Conservation (phyloP, 2,329 filamentous ascomycete genomes). For the Meredithiella fracta region DNA sequence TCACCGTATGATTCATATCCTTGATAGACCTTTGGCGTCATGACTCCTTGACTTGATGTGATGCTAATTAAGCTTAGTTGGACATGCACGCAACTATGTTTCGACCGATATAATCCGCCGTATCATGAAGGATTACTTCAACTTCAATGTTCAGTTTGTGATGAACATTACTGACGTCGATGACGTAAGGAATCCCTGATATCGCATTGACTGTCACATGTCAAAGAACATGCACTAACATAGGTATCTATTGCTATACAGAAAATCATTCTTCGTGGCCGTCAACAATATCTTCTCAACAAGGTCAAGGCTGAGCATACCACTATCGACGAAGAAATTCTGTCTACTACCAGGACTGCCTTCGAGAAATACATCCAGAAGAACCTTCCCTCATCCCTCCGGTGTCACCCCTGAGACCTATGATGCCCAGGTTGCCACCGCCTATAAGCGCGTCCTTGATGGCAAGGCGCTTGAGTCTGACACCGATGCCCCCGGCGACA, state of each 20-base stretch:
- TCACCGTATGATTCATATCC: conserved; percentile 28
- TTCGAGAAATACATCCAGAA: conserved; percentile 39
- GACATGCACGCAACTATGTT: conserved; percentile 81
- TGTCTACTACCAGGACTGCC: conserved; percentile 21
- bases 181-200: conserved; percentile 27
- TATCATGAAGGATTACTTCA: conserved; percentile 69
- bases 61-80: conserved; percentile 25
- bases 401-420: conserved; percentile 32
- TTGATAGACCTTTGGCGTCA: background rate
- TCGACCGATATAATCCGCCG: conserved; percentile 76
- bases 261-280: conserved; percentile 43
- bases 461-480: conserved; percentile 40
- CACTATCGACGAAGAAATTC: conserved; percentile 10
- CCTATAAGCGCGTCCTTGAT: conserved; percentile 37
- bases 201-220: background rate
- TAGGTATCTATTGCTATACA: conserved; percentile 2
- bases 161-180: conserved; percentile 88
- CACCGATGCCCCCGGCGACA: conserved; percentile 46
- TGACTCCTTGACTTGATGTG: background rate
- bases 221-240: background rate
- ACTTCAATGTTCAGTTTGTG: conserved; percentile 68
- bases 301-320: conserved; percentile 10
- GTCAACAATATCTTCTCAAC: conserved; percentile 67
- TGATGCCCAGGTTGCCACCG: conserved; percentile 30
- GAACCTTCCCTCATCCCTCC: conserved; percentile 36